Evolutionary conservation across 208 protist species (phyloP), one percentile per base, ranked within the genome.

Genomic region (Acanthamoeba healyi): DNA sequence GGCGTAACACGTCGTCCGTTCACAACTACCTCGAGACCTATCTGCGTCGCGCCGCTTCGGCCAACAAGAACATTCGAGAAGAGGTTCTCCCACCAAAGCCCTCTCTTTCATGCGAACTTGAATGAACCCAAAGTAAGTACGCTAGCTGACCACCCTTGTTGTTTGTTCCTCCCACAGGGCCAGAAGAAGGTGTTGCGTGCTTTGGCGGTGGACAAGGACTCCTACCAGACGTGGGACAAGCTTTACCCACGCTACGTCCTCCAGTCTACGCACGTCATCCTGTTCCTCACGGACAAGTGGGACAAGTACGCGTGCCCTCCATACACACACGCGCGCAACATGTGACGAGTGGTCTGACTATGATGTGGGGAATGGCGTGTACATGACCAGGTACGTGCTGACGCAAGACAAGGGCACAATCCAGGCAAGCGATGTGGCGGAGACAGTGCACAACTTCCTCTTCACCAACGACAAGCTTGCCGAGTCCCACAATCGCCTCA

Each of bases 221-320:
- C 46, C 29, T 87, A 61, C n/a, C 15, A 51, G 32, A 61, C 36
- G 15, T 87, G 79, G 79, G 32, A 61, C n/a, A 0, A n/a, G 79
- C n/a, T 61, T 10, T 87, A 87, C 46, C 79, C 79, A 10, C 79
- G 49, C 79, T 26, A 54, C 79, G 40, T 87, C 44, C 32, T 42
- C 29, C n/a, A 54, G 42, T 61, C 44, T 2, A 36, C 46, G 44
- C 42, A 87, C 10, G 32, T 87, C 79, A 34, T 87, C n/a, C 79
- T 87, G 44, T 87, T 61, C 79, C 42, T 87, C 79, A 58, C 79
- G 44, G 79, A 87, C 4, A 54, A 58, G n/a, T 61, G 42, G 46
- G 79, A 54, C 79, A 87, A 61, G 79, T 54, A 56, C 42, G 34
- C 74, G 22, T 7, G 9, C 3, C 58, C 19, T 4, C 61, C 46